A percentile compares a stretch with the other conserved stretches of the same genome.
phyloP scores from a whole-genome alignment of 176 grass and related monocot genomes.

The Oryza rufipogon region DNA sequence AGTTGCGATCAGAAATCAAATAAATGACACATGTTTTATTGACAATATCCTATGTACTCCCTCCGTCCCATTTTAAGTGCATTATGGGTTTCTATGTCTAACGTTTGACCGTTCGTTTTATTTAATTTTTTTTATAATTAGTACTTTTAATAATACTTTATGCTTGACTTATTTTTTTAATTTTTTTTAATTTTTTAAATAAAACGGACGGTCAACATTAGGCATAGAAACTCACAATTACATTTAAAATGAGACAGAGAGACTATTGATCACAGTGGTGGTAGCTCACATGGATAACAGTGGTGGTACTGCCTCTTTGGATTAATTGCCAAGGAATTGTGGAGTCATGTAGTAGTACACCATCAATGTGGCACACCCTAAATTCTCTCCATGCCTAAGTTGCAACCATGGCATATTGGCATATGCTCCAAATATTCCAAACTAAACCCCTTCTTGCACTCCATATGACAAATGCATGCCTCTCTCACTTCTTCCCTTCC shows the following conservation, averaged over 20 bases:
- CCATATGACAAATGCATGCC: background rate
- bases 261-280: too few relatives aligned
- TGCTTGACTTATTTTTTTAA: too few relatives aligned
- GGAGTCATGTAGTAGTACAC: background rate
- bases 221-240: fast-evolving
- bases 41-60: background rate
- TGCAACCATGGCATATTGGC: constrained; percentile 39
- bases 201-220: too few relatives aligned
- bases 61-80: too few relatives aligned
- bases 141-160: too few relatives aligned
- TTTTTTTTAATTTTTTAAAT: too few relatives aligned
- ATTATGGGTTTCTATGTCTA: too few relatives aligned
- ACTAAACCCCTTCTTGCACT: constrained; percentile 4
- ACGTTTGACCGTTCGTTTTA: too few relatives aligned
- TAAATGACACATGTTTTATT: background rate
- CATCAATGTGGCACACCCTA: background rate
- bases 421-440: constrained; percentile 66
- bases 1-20: background rate
- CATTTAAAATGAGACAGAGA: too few relatives aligned
- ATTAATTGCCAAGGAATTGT: background rate
- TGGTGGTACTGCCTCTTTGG: background rate
- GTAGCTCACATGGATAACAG: background rate
- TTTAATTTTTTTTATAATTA: too few relatives aligned
- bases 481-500: background rate
- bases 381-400: background rate